Evolutionary conservation across 768 basidiomycete species (phyloP), one percentile per base, ranked within the genome.

Genomic region (Tulasnella sp.): DNA sequence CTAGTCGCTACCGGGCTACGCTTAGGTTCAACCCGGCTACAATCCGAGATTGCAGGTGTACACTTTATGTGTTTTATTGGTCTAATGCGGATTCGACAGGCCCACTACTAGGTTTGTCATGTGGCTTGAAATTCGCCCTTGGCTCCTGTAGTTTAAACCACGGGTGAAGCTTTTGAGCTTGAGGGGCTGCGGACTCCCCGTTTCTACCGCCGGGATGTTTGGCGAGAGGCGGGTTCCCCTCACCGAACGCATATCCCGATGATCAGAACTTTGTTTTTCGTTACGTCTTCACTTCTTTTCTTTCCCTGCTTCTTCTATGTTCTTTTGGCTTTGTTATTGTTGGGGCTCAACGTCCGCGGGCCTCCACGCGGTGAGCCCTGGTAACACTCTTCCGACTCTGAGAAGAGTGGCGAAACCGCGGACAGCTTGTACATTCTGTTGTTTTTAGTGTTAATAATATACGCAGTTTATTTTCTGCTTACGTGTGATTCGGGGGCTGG

Each of bases 341-440:
- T 67, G 26, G 61, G 61, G 61, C 29, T 35, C 32, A 26, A 26
- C 32, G 29, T 26, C 61, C 61, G 61, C 61, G 61, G 61, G 61
- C 61, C 61, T 67, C 61, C 61, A 35, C 61, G 61, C 35, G 61
- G 61, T 67, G 61, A 67, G 61, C 61, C 61, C 61, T 67, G 61
- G 61, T 67, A 67, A 67, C 61, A 35, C 61, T 67, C 61, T 35
- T 67, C 32, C 29, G 23, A 26, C 26, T 35, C 9, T 29, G 6
- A 11, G 61, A 6, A 67, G 61, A 67, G 61, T 67, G 61, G 61
- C 61, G 61, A 67, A 67, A 67, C 61, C 61, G 61, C 61, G 61
- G 61, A 26, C 11, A 5, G 32, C 32, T 29, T 67, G 61, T 35
- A 35, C 26, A 35, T 32, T 26, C 11, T 16, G 29, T 18, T 44